Evolutionary conservation across 306 rosid species (phyloP).

Genomic region (Dalbergia oliveri): DNA sequence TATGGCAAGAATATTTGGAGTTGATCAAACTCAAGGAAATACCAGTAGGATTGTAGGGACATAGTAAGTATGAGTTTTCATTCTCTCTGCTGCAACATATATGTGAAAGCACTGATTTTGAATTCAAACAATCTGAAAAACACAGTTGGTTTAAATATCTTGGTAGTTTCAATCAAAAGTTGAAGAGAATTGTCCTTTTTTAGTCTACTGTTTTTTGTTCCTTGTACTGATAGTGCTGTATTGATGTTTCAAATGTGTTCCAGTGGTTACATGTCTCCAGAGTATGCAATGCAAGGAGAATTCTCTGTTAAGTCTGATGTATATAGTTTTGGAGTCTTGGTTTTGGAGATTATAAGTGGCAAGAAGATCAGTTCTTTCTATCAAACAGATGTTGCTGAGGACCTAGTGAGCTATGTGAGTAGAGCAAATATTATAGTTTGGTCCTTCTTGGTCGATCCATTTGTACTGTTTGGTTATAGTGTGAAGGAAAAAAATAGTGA

Average conservation of each 20-base stretch:
- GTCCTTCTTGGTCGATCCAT: neutral
- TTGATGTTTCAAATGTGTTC: constrained; percentile 14
- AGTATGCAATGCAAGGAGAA: constrained; percentile 39
- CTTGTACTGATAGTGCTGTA: neutral
- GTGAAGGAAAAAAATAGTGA: neutral
- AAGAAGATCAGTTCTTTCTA: constrained; percentile 47
- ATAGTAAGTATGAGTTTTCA: constrained; percentile 51
- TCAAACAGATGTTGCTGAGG: constrained; percentile 22
- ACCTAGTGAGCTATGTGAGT: constrained; percentile 53
- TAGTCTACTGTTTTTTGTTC: neutral
- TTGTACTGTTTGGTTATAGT: neutral
- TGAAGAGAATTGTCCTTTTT: neutral
- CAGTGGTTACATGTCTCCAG: constrained; percentile 49
- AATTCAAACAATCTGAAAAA: neutral
- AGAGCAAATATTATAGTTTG: neutral
- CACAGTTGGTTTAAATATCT: constrained; percentile 10
- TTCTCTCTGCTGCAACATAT: neutral
- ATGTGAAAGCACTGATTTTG: constrained; percentile 8
- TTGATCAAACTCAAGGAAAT: constrained; percentile 52
- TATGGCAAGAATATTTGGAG: constrained; percentile 53
- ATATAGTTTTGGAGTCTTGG: constrained; percentile 45
- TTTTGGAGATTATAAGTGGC: constrained; percentile 54
- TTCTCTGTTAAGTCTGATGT: constrained; percentile 46
- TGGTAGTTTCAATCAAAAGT: neutral
- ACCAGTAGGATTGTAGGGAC: constrained; percentile 58